Conservation (phyloP, 1,284 basidiomycete species). For the Fomitopsis palustris region DNA sequence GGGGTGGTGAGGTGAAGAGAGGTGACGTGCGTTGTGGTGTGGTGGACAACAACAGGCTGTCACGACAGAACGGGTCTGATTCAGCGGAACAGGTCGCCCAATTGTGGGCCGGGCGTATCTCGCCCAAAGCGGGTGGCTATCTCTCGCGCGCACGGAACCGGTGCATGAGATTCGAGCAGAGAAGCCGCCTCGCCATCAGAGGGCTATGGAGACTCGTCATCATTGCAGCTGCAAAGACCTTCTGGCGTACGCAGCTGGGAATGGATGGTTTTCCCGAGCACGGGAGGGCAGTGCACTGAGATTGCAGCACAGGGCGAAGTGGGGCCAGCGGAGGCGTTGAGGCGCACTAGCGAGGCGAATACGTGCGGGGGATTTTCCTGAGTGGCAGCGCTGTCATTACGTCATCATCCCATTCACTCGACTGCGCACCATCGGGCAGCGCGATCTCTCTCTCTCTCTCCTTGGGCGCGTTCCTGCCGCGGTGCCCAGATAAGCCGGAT, state of each 20-base stretch:
- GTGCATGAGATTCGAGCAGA: background rate
- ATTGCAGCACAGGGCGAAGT: background rate
- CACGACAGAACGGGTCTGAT: background rate
- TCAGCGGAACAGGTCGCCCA: background rate
- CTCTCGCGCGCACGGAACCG: background rate
- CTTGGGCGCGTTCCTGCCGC: background rate
- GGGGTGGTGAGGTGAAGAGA: background rate
- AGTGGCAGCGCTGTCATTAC: background rate
- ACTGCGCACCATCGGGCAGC: background rate
- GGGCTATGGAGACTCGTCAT: background rate
- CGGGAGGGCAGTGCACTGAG: background rate
- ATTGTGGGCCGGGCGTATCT: background rate
- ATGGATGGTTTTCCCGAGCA: background rate
- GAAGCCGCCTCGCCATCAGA: background rate
- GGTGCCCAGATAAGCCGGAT: background rate
- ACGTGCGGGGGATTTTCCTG: background rate
- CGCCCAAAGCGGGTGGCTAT: background rate
- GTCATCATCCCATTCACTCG: background rate
- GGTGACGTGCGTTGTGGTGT: constrained; percentile 6
- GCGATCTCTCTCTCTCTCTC: background rate
- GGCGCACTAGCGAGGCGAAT: background rate
- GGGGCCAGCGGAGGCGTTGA: background rate
- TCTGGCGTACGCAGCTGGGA: background rate
- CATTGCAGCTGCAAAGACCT: background rate
- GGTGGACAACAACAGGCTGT: background rate